A percentile compares a stretch with the other conserved stretches of the same genome.
Conservation (phyloP, 306 rosid genomes). For the Quercus engelmannii region DNA sequence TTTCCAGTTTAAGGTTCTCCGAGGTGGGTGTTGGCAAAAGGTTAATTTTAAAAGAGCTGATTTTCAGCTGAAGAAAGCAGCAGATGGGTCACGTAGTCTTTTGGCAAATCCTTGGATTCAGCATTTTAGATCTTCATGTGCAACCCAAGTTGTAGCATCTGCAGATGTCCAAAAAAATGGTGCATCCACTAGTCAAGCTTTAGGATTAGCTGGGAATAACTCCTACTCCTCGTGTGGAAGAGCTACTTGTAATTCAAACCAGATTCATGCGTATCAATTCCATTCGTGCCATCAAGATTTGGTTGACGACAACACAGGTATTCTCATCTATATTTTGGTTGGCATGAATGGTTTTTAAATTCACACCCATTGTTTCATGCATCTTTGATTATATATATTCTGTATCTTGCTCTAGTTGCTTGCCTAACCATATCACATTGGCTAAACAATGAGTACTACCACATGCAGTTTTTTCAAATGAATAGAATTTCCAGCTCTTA, state of each 20-base stretch:
- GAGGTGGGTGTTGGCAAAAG: conserved; percentile 56
- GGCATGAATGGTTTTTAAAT: not conserved
- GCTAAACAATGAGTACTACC: too few relatives aligned
- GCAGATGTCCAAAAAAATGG: conserved; percentile 8
- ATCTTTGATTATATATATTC: too few relatives aligned
- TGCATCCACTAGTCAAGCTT: conserved; percentile 1
- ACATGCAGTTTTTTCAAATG: too few relatives aligned
- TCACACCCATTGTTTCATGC: not conserved
- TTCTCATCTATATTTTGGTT: conserved; percentile 11
- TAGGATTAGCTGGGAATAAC: conserved; percentile 21
- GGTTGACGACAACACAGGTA: conserved; percentile 41
- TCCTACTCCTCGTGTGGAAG: conserved; percentile 7
- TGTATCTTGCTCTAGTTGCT: too few relatives aligned
- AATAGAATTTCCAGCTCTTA: too few relatives aligned
- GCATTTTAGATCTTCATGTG: conserved; percentile 41
- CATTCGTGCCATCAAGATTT: conserved; percentile 19
- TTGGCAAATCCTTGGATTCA: conserved; percentile 58
- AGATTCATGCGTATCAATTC: conserved; percentile 14
- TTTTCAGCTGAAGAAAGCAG: conserved; percentile 16
- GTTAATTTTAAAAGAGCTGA: conserved; percentile 41
- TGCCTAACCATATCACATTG: too few relatives aligned
- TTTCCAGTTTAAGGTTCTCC: conserved; percentile 56
- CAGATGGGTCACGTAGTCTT: conserved; percentile 18
- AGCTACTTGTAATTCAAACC: conserved; percentile 9
- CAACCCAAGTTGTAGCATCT: conserved; percentile 23